phyloP scores from a whole-genome alignment of 2,329 filamentous ascomycete genomes.

The Ophiocordyceps polyrhachis-furcata region DNA sequence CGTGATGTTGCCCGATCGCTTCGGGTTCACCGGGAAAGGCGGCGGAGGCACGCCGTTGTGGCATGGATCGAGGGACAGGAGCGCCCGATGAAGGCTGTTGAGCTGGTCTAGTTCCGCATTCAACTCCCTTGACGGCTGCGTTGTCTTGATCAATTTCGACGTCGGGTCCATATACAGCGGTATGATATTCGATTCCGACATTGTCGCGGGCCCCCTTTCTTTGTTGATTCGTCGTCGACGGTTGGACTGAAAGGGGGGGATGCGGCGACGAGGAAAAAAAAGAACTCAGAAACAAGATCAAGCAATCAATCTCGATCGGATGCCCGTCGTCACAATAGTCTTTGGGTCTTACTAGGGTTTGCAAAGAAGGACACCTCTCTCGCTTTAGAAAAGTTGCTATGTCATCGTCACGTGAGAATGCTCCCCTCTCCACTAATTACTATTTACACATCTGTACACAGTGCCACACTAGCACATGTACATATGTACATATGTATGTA shows the following conservation, averaged over 20 bases:
- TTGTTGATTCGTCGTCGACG: neutral
- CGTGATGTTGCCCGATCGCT: constrained; percentile 69
- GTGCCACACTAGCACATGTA: no score
- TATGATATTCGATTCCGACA: no score
- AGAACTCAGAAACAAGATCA: no score
- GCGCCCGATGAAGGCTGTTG: constrained; percentile 58
- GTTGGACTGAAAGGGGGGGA: neutral
- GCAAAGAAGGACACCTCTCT: no score
- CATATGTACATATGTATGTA: no score
- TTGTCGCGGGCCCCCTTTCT: constrained; percentile 10
- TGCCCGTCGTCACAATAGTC: no score
- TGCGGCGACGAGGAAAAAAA: neutral
- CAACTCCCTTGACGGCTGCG: constrained; percentile 30
- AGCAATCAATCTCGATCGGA: no score
- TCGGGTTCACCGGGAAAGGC: constrained; percentile 80
- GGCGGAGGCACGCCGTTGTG: constrained; percentile 58
- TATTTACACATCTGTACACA: no score
- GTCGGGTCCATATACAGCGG: constrained; percentile 64
- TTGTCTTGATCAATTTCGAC: constrained; percentile 49
- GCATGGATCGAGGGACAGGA: constrained; percentile 38
- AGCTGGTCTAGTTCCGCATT: constrained; percentile 50
- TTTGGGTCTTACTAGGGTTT: no score
- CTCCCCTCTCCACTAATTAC: no score
- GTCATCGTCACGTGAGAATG: no score
- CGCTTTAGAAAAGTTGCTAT: no score